Base-by-base conservation (phyloP, 306 rosid genomes). In the Mucuna pruriens region DNA sequence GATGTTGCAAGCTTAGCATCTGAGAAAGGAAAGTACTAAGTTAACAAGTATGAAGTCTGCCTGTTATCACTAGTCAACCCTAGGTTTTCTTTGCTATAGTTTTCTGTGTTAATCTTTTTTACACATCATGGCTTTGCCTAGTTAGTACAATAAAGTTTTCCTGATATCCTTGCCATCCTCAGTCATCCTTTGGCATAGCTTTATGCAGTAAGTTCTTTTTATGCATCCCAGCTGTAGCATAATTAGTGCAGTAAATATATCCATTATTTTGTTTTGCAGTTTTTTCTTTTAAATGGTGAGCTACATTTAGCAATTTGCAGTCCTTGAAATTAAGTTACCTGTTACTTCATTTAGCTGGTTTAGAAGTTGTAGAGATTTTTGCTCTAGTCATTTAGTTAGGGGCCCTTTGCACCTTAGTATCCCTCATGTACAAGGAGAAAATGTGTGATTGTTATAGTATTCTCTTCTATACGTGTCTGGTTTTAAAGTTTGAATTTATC, bases 401-500 rank as follows among this genome's bases (percentile, higher is more conserved):
- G 62, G 33, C 46, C 38, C 49, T 65, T 75, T 66, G 71, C 72
- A 54, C 72, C 39, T 55, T 45, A 60, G 46, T 61, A 46, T 83
- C 78, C 34, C 74, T 25, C 64, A 40, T 46, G n/a, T 82, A 60
- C 46, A 33, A 57, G 74, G 34, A 22, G 46, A 80, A 38, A 52
- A 70, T 70, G 39, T 61, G 22, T 52, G 71, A 79, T 38, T 55
- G 58, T 74, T 46, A 61, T 51, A 46, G 76, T 70, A 64, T 65
- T 19, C 25, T 68, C 58, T 17, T 39, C 45, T 48, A 46, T 62
- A 29, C 65, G 54, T 33, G 29, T 74, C 64, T 80, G 34, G 45
- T 77, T 66, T 81, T 62, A 51, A 71, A 83, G 51, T 61, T 75
- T n/a, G 33, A 40, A 20, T 44, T 42, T 25, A 61, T 31, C 63